phyloP scores from a whole-genome alignment of 1,284 basidiomycete genomes.

The Uromyces viciae-fabae region DNA sequence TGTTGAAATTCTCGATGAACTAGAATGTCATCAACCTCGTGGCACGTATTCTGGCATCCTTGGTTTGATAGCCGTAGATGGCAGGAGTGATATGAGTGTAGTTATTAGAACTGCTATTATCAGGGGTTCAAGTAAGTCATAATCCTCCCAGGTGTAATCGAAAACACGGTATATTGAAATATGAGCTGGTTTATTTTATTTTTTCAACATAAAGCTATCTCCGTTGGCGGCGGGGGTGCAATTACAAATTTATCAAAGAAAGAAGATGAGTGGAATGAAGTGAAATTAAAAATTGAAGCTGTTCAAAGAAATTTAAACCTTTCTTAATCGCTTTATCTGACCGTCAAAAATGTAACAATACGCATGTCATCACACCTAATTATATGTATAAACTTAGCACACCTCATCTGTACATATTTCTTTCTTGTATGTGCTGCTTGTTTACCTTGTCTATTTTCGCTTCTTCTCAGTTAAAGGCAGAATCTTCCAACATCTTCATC shows the following conservation, averaged over 20 bases:
- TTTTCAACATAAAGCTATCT: constrained; percentile 51
- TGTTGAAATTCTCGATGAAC: constrained; percentile 77
- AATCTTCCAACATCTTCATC: too few species aligned
- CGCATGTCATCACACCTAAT: too few species aligned
- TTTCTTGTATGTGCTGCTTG: too few species aligned
- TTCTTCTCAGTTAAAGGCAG: too few species aligned
- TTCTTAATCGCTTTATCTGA: too few species aligned
- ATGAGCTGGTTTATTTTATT: background rate
- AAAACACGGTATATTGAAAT: too few species aligned
- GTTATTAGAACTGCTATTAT: constrained; percentile 88
- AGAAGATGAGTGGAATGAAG: constrained; percentile 89
- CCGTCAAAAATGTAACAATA: too few species aligned
- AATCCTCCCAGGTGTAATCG: background rate
- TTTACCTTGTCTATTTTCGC: too few species aligned
- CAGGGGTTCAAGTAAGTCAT: constrained; percentile 59
- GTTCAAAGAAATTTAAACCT: constrained; percentile 49
- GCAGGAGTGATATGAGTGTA: constrained; percentile 88
- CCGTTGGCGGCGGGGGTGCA: constrained; percentile 84
- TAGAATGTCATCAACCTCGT: constrained; percentile 67
- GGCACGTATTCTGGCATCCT: constrained; percentile 84
- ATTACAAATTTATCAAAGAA: constrained; percentile 88
- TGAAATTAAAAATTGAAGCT: constrained; percentile 69
- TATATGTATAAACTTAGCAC: too few species aligned
- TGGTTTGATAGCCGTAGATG: constrained; percentile 86
- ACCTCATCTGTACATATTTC: too few species aligned